Evolutionary conservation across 2,329 filamentous ascomycete genomes (phyloP).

Genomic region (Tympanopsis confertula): DNA sequence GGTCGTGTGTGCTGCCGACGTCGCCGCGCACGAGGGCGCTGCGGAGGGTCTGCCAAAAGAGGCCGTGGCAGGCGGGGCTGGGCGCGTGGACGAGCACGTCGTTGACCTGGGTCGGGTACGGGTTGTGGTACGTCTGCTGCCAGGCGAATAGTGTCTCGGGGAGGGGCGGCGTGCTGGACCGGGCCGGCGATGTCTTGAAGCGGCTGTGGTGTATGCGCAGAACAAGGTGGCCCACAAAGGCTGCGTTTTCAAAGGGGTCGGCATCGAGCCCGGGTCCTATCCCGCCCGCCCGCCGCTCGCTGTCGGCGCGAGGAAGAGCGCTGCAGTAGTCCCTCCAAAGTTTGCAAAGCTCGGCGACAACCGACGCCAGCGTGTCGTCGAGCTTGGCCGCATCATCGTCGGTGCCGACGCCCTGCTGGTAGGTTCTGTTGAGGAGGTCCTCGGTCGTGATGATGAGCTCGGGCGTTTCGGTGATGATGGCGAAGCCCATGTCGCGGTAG

Average conservation of each 20-base stretch:
- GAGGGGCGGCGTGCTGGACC: slow-evolving; percentile 35
- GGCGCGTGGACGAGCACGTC: slow-evolving; percentile 53
- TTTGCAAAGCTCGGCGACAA: slow-evolving; percentile 35
- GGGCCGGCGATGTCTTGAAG: slow-evolving; percentile 25
- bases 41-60: slow-evolving; percentile 81
- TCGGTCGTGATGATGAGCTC: slow-evolving; percentile 68
- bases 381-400: slow-evolving; percentile 43
- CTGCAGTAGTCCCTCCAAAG: slow-evolving; percentile 45
- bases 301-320: slow-evolving; percentile 31
- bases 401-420: slow-evolving; percentile 46
- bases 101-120: slow-evolving; percentile 55
- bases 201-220: slow-evolving; percentile 66
- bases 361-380: slow-evolving; percentile 40
- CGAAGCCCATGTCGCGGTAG: slow-evolving; percentile 43
- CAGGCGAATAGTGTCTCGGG: slow-evolving; percentile 75
- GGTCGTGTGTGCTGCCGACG: slow-evolving; percentile 49
- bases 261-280: slow-evolving; percentile 55
- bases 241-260: slow-evolving; percentile 61
- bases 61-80: slow-evolving; percentile 62
- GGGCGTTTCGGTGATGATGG: slow-evolving; percentile 56
- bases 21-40: slow-evolving; percentile 65
- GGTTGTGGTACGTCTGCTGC: slow-evolving; percentile 65
- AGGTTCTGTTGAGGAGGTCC: slow-evolving; percentile 52
- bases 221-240: slow-evolving; percentile 66
- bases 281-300: slow-evolving; percentile 42